Base-by-base conservation (phyloP, 1,284 basidiomycete genomes). In the Melampsora americana region DNA sequence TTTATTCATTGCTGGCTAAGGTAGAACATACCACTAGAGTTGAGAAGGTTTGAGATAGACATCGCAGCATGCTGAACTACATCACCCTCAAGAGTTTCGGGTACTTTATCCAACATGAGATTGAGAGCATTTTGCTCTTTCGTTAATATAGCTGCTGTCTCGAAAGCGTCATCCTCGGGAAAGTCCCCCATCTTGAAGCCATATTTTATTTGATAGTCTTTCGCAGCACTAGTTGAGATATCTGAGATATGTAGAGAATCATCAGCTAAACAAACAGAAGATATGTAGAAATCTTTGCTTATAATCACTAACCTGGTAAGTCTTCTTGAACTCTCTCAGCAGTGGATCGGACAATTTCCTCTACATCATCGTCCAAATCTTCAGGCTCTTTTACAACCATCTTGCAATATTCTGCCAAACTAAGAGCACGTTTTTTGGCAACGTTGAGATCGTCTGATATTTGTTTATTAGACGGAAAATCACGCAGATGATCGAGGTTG, bases 1-100 rank as follows among this genome's bases (percentile, higher is more conserved):
- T n/a, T 30, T 9, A 4, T 30, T n/a, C 6, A 16, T 56, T 39
- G 39, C 18, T 6, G n/a, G 39, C 32, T 60, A 23, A 59, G 39
- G 39, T 42, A 35, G 39, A 9, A 42, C 39, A 42, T 42, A 42
- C 39, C 39, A 11, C 39, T 56, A 42, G 53, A 59, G 28, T 69
- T 69, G 32, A 69, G 67, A 32, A 69, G 50, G 32, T 59, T 42
- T 42, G 67, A 32, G 28, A 69, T 69, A 16, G 32, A 35, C 18
- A 69, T 69, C 16, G 53, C 18, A 69, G 50, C 53, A n/a, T 69
- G 44, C 56, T 59, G n/a, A 69, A 59, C 56, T 28, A 69, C 11
- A 32, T 69, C 5, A 20, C 28, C 1, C 12, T 69, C 53, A 42
- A 23, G 16, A n/a, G 35, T 42, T 4, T 69, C 53, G 60, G 60